Conservation (phyloP, 345 rosid species). For the Toxicodendron radicans region DNA sequence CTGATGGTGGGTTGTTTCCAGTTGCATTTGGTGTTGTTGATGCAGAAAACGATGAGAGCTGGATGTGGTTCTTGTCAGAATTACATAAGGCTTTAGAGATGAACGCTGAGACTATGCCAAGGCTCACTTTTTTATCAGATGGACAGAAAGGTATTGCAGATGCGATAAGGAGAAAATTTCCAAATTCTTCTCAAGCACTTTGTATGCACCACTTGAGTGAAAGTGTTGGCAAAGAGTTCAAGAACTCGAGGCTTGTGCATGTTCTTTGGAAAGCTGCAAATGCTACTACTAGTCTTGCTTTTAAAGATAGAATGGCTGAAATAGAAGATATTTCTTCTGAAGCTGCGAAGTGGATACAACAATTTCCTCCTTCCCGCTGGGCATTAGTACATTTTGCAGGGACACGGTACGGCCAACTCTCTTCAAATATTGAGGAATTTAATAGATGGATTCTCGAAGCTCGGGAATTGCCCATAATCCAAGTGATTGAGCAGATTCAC, state of each 20-base stretch:
- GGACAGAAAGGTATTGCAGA: conserved; percentile 43
- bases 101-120: conserved; percentile 35
- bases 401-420: conserved; percentile 44
- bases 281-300: conserved; percentile 41
- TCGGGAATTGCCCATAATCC: conserved; percentile 51
- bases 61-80: conserved; percentile 63
- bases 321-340: conserved; percentile 45
- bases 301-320: conserved; percentile 50
- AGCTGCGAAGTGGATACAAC: conserved; percentile 51
- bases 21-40: conserved; percentile 60
- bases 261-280: conserved; percentile 62
- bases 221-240: conserved; percentile 49
- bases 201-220: conserved; percentile 48
- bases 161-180: conserved; percentile 41
- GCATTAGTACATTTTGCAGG: conserved; percentile 51
- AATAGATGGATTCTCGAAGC: conserved; percentile 52
- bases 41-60: conserved; percentile 48
- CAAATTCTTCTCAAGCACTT: conserved; percentile 37
- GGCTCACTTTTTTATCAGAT: conserved; percentile 40
- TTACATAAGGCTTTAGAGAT: conserved; percentile 47
- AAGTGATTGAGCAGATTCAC: conserved; percentile 49
- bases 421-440: conserved; percentile 50
- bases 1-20: conserved; percentile 56
- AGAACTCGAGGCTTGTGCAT: conserved; percentile 48
- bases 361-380: conserved; percentile 48